These are phyloP conservation scores for Cystoisospora suis DNA, from an alignment of 169 alveolate species.

Conservation along the genomic window DNA sequence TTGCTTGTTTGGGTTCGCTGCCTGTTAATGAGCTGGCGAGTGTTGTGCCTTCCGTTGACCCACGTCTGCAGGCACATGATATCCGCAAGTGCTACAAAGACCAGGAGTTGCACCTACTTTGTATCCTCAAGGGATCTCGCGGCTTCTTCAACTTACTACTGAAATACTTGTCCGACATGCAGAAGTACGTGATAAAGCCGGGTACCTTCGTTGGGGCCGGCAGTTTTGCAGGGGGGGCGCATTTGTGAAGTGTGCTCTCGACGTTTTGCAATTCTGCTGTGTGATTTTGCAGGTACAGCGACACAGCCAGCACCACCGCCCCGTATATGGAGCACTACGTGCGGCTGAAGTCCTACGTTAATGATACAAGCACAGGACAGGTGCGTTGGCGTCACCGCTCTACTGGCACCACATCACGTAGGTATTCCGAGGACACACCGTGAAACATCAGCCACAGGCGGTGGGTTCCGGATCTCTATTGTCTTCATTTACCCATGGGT, in stretches of 20 bases:
- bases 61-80: constrained; percentile 67
- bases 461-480: constrained; percentile 1
- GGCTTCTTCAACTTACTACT: constrained; percentile 73
- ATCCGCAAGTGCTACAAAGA: constrained; percentile 65
- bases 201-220: neutral
- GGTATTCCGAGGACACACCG: too few relatives aligned
- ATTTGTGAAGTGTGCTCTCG: neutral
- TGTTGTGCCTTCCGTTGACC: neutral
- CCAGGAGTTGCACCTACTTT: constrained; percentile 74
- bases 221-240: neutral
- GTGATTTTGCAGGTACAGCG: constrained; percentile 36
- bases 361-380: constrained; percentile 52
- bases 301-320: constrained; percentile 17
- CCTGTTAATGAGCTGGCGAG: neutral
- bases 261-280: neutral
- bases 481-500: neutral
- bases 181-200: constrained; percentile 37
- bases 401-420: too few relatives aligned
- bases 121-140: constrained; percentile 79
- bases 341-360: constrained; percentile 73
- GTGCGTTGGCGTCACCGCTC: too few relatives aligned
- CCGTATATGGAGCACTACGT: constrained; percentile 76
- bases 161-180: constrained; percentile 68
- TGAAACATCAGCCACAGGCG: too few relatives aligned
- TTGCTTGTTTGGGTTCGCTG: neutral